phyloP scores from a whole-genome alignment of 345 rosid genomes.

The Populus pruinosa region DNA sequence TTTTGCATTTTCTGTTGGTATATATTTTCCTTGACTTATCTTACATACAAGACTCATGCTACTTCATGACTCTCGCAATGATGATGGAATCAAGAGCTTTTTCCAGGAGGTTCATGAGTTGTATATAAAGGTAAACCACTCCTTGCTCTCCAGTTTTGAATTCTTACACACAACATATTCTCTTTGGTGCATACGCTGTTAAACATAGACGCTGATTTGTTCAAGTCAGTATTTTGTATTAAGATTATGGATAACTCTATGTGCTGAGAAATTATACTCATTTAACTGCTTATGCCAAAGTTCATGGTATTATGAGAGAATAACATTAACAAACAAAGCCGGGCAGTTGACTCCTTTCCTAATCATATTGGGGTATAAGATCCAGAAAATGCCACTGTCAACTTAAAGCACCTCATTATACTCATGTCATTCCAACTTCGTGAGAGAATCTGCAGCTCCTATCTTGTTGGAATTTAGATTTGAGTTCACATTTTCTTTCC shows the following conservation, averaged over 20 bases:
- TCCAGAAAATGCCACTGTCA: not conserved
- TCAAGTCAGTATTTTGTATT: not conserved
- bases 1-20: not conserved
- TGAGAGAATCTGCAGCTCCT: not conserved
- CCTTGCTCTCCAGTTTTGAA: not conserved
- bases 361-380: not conserved
- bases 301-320: not conserved
- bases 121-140: constrained; percentile 51
- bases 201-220: not conserved
- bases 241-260: not conserved
- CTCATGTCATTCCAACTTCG: not conserved
- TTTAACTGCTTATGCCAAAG: not conserved
- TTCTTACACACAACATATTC: not conserved
- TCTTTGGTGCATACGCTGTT: not conserved
- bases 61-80: constrained; percentile 92
- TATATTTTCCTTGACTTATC: constrained; percentile 45
- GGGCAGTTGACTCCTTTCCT: not conserved
- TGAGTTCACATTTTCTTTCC: not conserved
- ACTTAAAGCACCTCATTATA: not conserved
- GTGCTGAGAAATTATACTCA: not conserved
- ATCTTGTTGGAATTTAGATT: not conserved
- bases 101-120: constrained; percentile 84
- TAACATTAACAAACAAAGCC: not conserved
- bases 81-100: constrained; percentile 97
- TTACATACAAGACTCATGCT: constrained; percentile 88